These are phyloP conservation scores for Lachancea sp. DNA, from an alignment of 805 yeast species.

Conservation along the genomic window DNA sequence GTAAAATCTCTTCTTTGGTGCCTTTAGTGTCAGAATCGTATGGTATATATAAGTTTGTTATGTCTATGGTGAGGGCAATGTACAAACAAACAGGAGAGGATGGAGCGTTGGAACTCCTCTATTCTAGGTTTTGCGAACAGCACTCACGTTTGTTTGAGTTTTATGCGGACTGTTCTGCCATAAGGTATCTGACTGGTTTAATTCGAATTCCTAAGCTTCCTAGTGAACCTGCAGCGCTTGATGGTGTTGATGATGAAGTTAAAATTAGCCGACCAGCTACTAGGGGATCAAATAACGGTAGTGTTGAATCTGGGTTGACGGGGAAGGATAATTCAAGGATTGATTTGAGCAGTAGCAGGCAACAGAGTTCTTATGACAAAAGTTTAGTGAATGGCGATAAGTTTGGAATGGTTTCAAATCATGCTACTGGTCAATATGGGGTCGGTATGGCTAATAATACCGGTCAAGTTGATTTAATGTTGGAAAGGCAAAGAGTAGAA, in stretches of 20 bases:
- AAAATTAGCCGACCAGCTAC: background rate
- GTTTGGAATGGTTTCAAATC: background rate
- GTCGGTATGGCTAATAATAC: background rate
- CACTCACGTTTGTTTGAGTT: conserved; percentile 65
- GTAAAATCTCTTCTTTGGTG: conserved; percentile 78
- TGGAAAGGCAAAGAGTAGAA: background rate
- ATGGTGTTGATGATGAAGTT: conserved; percentile 22
- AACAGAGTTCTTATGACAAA: background rate
- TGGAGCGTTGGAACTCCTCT: conserved; percentile 70
- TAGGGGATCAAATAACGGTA: background rate
- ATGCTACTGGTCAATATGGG: background rate
- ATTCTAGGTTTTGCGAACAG: conserved; percentile 65
- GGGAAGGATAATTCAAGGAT: background rate
- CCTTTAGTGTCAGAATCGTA: conserved; percentile 88
- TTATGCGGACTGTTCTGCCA: conserved; percentile 82
- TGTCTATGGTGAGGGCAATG: conserved; percentile 87
- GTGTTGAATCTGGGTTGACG: background rate
- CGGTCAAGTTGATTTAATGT: background rate
- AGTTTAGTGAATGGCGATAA: background rate
- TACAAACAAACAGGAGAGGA: conserved; percentile 56
- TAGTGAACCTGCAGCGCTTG: conserved; percentile 33
- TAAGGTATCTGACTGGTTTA: conserved; percentile 72
- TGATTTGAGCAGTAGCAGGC: background rate
- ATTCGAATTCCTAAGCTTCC: conserved; percentile 43
- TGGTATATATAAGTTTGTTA: conserved; percentile 84